Conservation (phyloP, 1,284 basidiomycete genomes). For the Serendipita sp. region DNA sequence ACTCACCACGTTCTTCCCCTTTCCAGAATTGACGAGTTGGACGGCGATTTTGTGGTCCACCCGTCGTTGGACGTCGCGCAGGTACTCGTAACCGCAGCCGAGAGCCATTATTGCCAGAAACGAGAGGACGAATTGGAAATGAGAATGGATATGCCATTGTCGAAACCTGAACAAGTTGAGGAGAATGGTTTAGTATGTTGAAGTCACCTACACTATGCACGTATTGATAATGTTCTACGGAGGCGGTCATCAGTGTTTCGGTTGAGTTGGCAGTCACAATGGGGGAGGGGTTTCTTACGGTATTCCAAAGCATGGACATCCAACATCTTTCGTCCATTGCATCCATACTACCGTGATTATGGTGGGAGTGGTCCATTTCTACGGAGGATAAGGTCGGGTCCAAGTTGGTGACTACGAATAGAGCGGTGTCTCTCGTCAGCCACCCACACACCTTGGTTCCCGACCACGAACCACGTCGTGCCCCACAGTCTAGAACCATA, state of each 20-base stretch:
- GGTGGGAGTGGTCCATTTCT: neutral
- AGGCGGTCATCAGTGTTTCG: no score
- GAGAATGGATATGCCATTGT: slow-evolving; percentile 56
- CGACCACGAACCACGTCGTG: neutral
- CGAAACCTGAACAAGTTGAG: slow-evolving; percentile 26
- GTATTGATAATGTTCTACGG: slow-evolving; percentile 10
- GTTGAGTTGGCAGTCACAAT: no score
- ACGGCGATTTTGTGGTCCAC: slow-evolving; percentile 45
- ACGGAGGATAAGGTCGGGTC: neutral
- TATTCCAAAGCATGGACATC: slow-evolving; percentile 6
- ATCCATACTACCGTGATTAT: neutral
- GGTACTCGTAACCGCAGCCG: slow-evolving; percentile 60
- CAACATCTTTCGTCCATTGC: neutral
- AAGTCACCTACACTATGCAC: slow-evolving; percentile 12
- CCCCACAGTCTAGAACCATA: neutral
- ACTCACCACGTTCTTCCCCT: slow-evolving; percentile 27
- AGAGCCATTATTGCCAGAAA: slow-evolving; percentile 45
- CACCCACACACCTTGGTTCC: neutral
- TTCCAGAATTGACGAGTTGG: slow-evolving; percentile 28
- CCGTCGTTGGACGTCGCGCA: slow-evolving; percentile 42
- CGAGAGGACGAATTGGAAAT: slow-evolving; percentile 41
- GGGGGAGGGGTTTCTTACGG: neutral
- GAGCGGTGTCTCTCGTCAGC: neutral
- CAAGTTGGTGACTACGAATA: neutral
- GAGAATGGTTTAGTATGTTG: neutral